Base-by-base conservation (phyloP, 2,329 filamentous ascomycete genomes). In the Fusarium nanum region DNA sequence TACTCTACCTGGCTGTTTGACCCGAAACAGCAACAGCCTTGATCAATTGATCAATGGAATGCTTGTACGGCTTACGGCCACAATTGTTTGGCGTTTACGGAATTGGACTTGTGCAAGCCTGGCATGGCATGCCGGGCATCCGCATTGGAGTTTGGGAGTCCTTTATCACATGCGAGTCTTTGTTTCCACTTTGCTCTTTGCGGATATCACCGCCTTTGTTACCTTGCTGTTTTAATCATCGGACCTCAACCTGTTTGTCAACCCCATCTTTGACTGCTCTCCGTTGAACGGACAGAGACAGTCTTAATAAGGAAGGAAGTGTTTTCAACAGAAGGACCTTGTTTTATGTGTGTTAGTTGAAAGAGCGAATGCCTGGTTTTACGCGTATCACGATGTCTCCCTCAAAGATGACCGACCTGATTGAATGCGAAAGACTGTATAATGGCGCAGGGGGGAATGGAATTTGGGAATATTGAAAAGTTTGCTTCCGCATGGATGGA, bases 221-320 rank as follows among this genome's bases (percentile, higher is more conserved):
- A 60, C 58, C 50, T 48, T 48, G 47, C 57, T 62, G 61, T 69
- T 58, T 65, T 72, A 70, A 74, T 68, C 64, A 63, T 72, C 62
- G 52, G 53, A 58, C 11, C 37, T 37, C n/a, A 41, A 16, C 40
- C 46, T 48, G 50, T 55, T 55, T 56, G 47, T 34, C 50, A 54
- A 13, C 28, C 55, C 45, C 47, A 28, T 62, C 56, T 56, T 63
- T 65, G 64, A 57, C 65, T 65, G 55, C 60, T 72, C 64, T 54
- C 68, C 70, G 73, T 75, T 75, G 73, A 75, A 60, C 73, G 73
- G 73, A 56, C 61, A 66, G 73, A 68, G 60, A 40, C 53, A 60
- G 54, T 57, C 64, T 56, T 71, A 70, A 63, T 67, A 44, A 53
- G 65, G 70, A 59, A 44, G 41, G 47, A n/a, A n/a, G 52, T 42